phyloP scores from a whole-genome alignment of 75 land plant species.

The Azolla pinnata region DNA sequence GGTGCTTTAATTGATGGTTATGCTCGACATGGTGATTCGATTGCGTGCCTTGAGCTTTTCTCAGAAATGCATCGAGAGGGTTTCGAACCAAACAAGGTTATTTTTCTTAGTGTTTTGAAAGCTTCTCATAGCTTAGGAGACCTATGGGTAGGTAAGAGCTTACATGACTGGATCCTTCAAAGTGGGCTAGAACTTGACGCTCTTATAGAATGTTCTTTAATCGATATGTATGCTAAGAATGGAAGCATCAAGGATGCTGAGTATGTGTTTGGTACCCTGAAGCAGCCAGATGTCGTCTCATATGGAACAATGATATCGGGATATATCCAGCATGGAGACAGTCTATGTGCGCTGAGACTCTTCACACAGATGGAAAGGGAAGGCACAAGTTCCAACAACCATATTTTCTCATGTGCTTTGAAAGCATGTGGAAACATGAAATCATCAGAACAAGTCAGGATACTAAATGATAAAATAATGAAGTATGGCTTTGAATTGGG shows the following conservation, averaged over 20 bases:
- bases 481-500: slow-evolving; percentile 8
- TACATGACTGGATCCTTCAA: background rate
- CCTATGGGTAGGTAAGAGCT: background rate
- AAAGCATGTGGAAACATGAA: background rate
- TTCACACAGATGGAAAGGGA: background rate
- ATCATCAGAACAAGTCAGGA: background rate
- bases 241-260: slow-evolving; percentile 15
- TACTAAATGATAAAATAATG: background rate
- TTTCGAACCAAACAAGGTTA: slow-evolving; percentile 11
- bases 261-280: slow-evolving; percentile 28
- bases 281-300: background rate
- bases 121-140: slow-evolving; percentile 10
- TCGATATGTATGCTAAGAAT: slow-evolving; percentile 44
- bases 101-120: slow-evolving; percentile 11
- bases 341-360: background rate
- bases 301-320: background rate
- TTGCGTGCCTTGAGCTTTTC: slow-evolving; percentile 7
- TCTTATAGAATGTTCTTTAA: slow-evolving; percentile 26
- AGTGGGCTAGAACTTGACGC: background rate
- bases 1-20: slow-evolving; percentile 13
- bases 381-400: background rate
- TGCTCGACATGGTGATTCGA: slow-evolving; percentile 9
- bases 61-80: slow-evolving; percentile 8
- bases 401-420: background rate
- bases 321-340: background rate